Conservation (phyloP, 305 asterid genomes). For the Fraxinus baroniana region DNA sequence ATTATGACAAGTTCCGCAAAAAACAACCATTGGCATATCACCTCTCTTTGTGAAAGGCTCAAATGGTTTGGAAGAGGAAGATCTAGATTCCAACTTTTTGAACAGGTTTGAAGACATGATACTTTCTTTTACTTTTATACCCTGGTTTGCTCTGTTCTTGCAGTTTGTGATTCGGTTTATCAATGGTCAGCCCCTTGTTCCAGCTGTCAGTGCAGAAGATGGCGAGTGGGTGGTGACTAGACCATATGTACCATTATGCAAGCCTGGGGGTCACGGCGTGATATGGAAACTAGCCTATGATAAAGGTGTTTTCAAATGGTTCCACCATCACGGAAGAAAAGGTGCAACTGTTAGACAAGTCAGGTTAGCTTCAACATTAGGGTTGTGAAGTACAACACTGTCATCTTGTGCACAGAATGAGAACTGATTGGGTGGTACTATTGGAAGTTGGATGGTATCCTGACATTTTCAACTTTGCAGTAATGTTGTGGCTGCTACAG, state of each 20-base stretch:
- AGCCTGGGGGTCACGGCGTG: constrained; percentile 99
- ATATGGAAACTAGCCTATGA: constrained; percentile 98
- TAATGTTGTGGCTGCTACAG: constrained; percentile 97
- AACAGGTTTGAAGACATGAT: constrained; percentile 61
- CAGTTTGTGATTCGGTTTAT: constrained; percentile 38
- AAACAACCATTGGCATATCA: constrained; percentile 71
- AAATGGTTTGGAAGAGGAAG: constrained; percentile 96
- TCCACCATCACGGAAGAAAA: constrained; percentile 66
- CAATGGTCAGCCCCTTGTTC: constrained; percentile 93
- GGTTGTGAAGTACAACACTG: background rate
- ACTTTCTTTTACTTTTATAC: constrained; percentile 19
- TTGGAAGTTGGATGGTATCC: constrained; percentile 32
- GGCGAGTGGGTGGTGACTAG: constrained; percentile 79
- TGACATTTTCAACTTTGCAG: constrained; percentile 61
- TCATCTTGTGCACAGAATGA: background rate
- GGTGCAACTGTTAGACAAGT: constrained; percentile 98
- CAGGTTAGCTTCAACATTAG: constrained; percentile 51
- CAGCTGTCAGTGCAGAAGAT: constrained; percentile 91
- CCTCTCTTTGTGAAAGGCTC: constrained; percentile 67
- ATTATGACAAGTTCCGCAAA: constrained; percentile 98
- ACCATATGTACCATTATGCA: constrained; percentile 76
- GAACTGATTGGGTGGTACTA: background rate
- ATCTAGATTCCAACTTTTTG: constrained; percentile 70
- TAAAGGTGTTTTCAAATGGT: constrained; percentile 93
- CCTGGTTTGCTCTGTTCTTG: constrained; percentile 19